These are phyloP conservation scores for Diplosphaera chodatii DNA, from an alignment of 139 green algal species.

Conservation along the genomic window DNA sequence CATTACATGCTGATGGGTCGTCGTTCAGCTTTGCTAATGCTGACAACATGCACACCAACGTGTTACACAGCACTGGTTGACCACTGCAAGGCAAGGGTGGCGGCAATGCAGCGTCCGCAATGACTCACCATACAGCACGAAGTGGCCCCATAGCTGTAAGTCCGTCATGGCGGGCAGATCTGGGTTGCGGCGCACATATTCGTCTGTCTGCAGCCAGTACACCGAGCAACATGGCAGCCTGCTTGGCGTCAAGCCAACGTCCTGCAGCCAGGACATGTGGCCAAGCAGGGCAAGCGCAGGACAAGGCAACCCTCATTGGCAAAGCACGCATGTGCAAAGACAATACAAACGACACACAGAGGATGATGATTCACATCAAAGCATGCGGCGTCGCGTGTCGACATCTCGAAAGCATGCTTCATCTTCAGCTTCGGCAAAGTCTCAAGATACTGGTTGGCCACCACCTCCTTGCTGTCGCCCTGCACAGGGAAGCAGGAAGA, in stretches of 20 bases:
- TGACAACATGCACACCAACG: too few relatives aligned
- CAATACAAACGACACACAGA: not conserved
- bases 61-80: too few relatives aligned
- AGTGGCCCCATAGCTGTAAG: not conserved
- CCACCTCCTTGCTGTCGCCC: not conserved
- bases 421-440: not conserved
- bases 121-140: not conserved
- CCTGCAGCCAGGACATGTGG: too few relatives aligned
- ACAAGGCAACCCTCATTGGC: not conserved
- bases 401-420: not conserved
- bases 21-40: too few relatives aligned
- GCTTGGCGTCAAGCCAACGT: too few relatives aligned
- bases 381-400: not conserved
- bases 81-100: too few relatives aligned
- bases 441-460: not conserved
- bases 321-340: not conserved
- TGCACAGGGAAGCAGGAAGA: not conserved
- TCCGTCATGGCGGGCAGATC: not conserved
- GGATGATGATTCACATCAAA: not conserved
- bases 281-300: too few relatives aligned
- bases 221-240: too few relatives aligned
- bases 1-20: too few relatives aligned
- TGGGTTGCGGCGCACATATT: not conserved
- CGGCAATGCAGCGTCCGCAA: too few relatives aligned
- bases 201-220: not conserved